Evolutionary conservation across 495 filamentous ascomycete genomes (phyloP), one percentile per base, ranked within the genome.

Genomic region (Xylaria bambusicola): DNA sequence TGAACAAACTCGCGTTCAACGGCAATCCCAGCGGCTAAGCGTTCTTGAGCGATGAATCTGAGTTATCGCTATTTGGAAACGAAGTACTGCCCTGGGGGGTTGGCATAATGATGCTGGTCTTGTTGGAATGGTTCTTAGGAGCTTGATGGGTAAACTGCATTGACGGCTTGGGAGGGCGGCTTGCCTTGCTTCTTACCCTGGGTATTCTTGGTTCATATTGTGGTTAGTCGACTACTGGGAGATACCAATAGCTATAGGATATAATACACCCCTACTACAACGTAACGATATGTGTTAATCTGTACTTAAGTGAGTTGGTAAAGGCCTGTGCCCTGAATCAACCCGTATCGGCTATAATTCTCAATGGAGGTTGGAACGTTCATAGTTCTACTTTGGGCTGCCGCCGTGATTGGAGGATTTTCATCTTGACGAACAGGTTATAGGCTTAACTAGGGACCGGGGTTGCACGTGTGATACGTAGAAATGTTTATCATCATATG

Each of bases 1-100:
- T 70, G 61, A 83, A 83, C 72, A 58, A 58, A 36, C 69, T 84
- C 27, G 76, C 79, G 31, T 84, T 77, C 73, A 84, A 84, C 73
- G 74, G 69, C 54, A 79, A 74, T 66, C 73, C 75, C 9, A 66
- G 60, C 23, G 71, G 56, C 21, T 77, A 72, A 68, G 36, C 38
- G 6, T n/a, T 3, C 27, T 26, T 53, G 13, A 29, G n/a, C 12
- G 15, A 13, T 23, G 12, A 6, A 13, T 57, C 27, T 27, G 1
- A 21, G 0, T 21, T 13, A 9, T 29, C n/a, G 8, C 15, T 8
- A 20, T n/a, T 48, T 24, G 26, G 40, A 33, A 1, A n/a, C n/a
- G n/a, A n/a, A n/a, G n/a, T n/a, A n/a, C n/a, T n/a, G n/a, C n/a
- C n/a, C n/a, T n/a, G 15, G 10, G 10, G 15, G 24, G 33, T 41